Base-by-base conservation (phyloP, 2,329 filamentous ascomycete genomes). In the Arachnopeziza araneosa region DNA sequence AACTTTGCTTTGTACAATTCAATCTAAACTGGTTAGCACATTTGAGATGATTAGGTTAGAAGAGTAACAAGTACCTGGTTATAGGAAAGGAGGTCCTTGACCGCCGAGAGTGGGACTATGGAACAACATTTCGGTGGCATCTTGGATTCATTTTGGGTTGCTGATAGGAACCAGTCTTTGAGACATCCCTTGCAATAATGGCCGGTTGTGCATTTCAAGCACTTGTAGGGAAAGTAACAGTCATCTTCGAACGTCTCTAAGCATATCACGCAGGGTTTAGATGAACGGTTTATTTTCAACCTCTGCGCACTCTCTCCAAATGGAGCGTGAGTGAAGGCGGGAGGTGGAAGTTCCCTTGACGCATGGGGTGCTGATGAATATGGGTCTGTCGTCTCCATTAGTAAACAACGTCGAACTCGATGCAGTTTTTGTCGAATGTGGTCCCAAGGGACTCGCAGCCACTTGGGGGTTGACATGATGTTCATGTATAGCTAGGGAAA, bases 51-150 rank as follows among this genome's bases (percentile, higher is more conserved):
- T 44, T 44, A 4, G 4, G 12, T 7, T 44, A 4, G 36, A 44
- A 12, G 10, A 44, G 17, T 6, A 44, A 3, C 3, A 44, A 44
- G 36, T 61, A 58, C 56, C 53, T 61, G 30, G 22, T 56, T 12
- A 44, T 6, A 23, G n/a, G 24, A 48, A 30, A 36, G 17, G 1
- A 50, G 3, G 19, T 50, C 49, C n/a, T 19, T 44, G 17, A 44
- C 36, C 6, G 17, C 36, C 36, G 36, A 44, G 36, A 79, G 67
- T 52, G 77, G 77, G 10, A 82, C 71, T 8, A 75, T 68, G 3
- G 54, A 65, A 62, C 78, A 79, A 67, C 80, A 82, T 24, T 72
- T 70, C 2, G 78, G 76, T 2, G 77, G 78, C 78, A 80, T 80
- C 24, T 70, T 67, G 0, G 70, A 65, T 49, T 70, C 67, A 57